Base-by-base conservation (phyloP, 1,284 basidiomycete genomes). In the Sporisorium exsertum region DNA sequence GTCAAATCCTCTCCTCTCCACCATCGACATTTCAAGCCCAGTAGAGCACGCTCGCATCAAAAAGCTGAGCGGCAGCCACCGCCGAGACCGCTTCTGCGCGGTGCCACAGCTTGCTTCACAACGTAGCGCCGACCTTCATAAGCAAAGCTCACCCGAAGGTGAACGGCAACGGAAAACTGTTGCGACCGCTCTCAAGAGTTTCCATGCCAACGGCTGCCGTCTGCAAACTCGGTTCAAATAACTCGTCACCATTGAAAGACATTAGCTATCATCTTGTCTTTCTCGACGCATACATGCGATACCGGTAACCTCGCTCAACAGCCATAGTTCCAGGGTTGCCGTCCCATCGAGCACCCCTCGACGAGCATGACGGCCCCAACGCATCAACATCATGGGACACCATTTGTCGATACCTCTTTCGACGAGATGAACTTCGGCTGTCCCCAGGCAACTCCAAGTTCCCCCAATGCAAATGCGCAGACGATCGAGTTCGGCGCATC, bases 401-500 rank as follows among this genome's bases (percentile, higher is more conserved):
- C 16, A 20, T 57, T 46, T 15, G 32, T 35, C n/a, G 47, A 49
- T n/a, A 24, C 27, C 18, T 58, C 49, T 16, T 52, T 51, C 40
- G n/a, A 46, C 20, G 49, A 42, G 18, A 52, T 24, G 27, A 37
- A 20, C 56, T 58, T 40, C 18, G 43, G 26, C 35, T 50, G 47
- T 35, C n/a, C 64, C 27, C 43, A 52, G 10, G 9, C 35, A 52
- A 6, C 18, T 8, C 22, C 49, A 12, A 5, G 22, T 5, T 20
- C 47, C 9, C 22, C 40, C 18, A 40, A 18, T n/a, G 3, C 35
- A 16, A 24, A 51, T 16, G 45, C 43, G 15, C 67, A 46, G n/a
- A 52, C 47, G 3, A 63, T 66, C 51, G 69, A 72, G n/a, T 62
- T 63, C 33, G 45, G 47, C 45, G 49, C 56, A 15, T 58, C 63